These are phyloP conservation scores for Alternaria arborescens DNA, from an alignment of 2,329 filamentous ascomycete genomes.

Conservation along the genomic window DNA sequence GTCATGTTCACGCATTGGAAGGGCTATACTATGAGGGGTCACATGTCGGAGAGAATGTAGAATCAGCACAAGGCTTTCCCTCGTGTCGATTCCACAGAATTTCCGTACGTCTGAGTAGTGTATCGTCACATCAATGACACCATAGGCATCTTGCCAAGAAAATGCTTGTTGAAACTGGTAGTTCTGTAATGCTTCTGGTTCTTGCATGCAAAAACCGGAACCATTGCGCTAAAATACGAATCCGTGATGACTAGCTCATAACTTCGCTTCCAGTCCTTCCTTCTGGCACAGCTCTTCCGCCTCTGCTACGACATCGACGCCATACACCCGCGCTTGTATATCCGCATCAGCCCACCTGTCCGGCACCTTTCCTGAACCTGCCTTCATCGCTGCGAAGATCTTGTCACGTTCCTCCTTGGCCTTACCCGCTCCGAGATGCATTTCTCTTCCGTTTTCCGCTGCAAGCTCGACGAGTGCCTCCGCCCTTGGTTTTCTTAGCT, in stretches of 20 bases:
- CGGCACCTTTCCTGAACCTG: constrained; percentile 55
- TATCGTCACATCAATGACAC: not conserved
- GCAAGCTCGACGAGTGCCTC: constrained; percentile 66
- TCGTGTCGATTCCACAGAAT: not conserved
- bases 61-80: not conserved
- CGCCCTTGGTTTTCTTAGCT: constrained; percentile 63
- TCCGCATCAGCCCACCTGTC: constrained; percentile 64
- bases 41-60: constrained; percentile 32
- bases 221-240: not conserved
- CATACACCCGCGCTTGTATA: constrained; percentile 60
- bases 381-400: constrained; percentile 60
- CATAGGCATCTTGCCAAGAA: not conserved
- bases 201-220: not conserved
- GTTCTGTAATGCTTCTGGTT: not conserved
- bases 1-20: constrained; percentile 38
- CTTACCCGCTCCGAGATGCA: constrained; percentile 67
- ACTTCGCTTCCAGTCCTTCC: constrained; percentile 36
- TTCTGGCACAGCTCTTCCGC: constrained; percentile 56
- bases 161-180: not conserved
- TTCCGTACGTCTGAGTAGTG: not conserved
- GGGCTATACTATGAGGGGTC: constrained; percentile 26
- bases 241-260: constrained; percentile 20
- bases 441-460: constrained; percentile 60
- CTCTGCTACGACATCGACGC: constrained; percentile 55
- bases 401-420: constrained; percentile 67